These are phyloP conservation scores for Aphanomyces astaci DNA, from an alignment of 352 stramenopile species.

Conservation along the genomic window DNA sequence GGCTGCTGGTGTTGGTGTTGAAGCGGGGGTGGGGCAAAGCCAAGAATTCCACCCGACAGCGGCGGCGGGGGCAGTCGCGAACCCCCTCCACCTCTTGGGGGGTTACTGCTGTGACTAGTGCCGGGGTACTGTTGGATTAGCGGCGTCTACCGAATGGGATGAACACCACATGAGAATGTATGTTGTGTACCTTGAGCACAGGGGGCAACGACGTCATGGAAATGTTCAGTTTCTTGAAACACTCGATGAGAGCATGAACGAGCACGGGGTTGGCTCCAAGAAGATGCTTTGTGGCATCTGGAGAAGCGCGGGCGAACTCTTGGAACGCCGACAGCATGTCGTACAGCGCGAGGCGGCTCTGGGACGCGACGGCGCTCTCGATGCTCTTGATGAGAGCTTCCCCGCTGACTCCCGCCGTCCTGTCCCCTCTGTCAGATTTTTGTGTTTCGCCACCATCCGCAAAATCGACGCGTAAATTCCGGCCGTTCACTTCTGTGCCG, in stretches of 20 bases:
- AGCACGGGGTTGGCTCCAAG: conserved; percentile 66
- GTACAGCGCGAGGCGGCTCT: conserved; percentile 71
- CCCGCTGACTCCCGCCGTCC: conserved; percentile 32
- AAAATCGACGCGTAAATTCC: conserved; percentile 80
- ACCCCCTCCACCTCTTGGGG: not conserved
- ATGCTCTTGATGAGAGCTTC: conserved; percentile 76
- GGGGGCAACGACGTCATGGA: conserved; percentile 45
- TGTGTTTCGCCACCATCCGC: conserved; percentile 49
- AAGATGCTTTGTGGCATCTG: conserved; percentile 70
- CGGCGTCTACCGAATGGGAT: conserved; percentile 4
- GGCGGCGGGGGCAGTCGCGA: not conserved
- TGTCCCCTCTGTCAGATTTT: conserved; percentile 10
- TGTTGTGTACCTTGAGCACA: not conserved
- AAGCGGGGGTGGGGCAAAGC: not conserved
- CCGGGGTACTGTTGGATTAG: not conserved
- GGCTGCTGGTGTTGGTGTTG: not conserved
- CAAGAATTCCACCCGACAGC: conserved; percentile 13
- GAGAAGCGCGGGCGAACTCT: conserved; percentile 64
- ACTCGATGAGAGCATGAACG: conserved; percentile 77
- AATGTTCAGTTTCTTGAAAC: conserved; percentile 78
- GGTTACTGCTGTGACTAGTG: not conserved
- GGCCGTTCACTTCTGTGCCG: conserved; percentile 74
- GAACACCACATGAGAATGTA: not conserved
- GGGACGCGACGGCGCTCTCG: conserved; percentile 53
- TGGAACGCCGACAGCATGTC: conserved; percentile 77